phyloP scores from a whole-genome alignment of 768 basidiomycete genomes.

The Auricularia heimuer region DNA sequence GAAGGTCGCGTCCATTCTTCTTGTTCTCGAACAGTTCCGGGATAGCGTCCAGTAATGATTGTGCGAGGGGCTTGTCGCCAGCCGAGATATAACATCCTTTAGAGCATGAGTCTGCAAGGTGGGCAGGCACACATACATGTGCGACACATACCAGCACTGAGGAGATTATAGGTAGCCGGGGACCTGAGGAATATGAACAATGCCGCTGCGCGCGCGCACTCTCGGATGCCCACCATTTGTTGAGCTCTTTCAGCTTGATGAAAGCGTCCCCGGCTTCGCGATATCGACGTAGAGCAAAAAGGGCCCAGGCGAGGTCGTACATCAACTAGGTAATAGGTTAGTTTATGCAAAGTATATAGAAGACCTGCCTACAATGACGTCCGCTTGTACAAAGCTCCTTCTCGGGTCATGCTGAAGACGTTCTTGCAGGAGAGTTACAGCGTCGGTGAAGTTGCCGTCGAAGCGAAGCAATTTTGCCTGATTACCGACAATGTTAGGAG shows the following conservation, averaged over 20 bases:
- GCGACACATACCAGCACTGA: conserved; percentile 47
- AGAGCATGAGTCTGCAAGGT: no score
- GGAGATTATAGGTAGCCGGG: conserved; percentile 69
- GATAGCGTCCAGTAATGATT: conserved; percentile 50
- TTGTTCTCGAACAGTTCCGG: conserved; percentile 51
- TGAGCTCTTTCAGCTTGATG: conserved; percentile 51
- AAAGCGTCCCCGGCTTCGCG: conserved; percentile 61
- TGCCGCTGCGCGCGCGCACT: no score
- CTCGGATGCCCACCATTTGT: conserved; percentile 44
- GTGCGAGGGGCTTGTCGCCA: conserved; percentile 46
- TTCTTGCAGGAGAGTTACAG: conserved; percentile 50
- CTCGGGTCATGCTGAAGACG: conserved; percentile 44
- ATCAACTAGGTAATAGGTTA: conserved; percentile 36
- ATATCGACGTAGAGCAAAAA: conserved; percentile 54
- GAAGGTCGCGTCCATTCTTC: conserved; percentile 55
- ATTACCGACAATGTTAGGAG: not conserved
- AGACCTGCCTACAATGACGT: conserved; percentile 44
- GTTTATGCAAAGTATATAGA: not conserved
- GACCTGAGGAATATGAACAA: conserved; percentile 35
- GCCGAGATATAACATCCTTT: conserved; percentile 54
- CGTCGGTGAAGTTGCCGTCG: conserved; percentile 51
- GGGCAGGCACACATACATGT: no score
- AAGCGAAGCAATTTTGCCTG: conserved; percentile 72
- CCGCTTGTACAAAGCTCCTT: conserved; percentile 58
- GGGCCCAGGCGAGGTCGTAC: conserved; percentile 73